Base-by-base conservation (phyloP, 2,329 filamentous ascomycete genomes). In the Cordyceps cateniannulata region DNA sequence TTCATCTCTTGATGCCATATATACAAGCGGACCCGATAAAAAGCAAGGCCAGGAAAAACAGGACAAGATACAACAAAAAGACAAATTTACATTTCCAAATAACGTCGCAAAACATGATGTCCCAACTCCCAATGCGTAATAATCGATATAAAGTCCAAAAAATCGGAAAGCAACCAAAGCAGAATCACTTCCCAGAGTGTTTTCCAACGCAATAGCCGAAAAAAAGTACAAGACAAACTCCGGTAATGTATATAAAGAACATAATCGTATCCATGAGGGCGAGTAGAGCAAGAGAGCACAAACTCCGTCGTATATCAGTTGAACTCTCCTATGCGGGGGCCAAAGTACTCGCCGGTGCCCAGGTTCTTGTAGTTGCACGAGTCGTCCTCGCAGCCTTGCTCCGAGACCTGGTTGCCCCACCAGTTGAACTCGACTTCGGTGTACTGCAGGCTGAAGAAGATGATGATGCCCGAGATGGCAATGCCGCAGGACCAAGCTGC, bases 361-460 rank as follows among this genome's bases (percentile, higher is more conserved):
- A 79, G 66, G 6, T 65, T 67, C 62, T 72, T 69, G 54, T 75
- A 67, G 12, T 70, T 69, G 62, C 77, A 80, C 3, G 75, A 70
- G 18, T 68, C 65, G 60, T 71, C 74, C 65, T 80, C 78, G 45
- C 77, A 78, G 32, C 77, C 78, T 56, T 72, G 64, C 18, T 72
- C 70, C 4, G 74, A 69, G 8, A 76, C 70, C 20, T 65, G 69
- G 65, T 81, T 81, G 38, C 79, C 79, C 79, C 79, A 81, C 79
- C 79, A 82, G 9, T 75, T 64, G 49, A 81, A 66, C 25, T 74
- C 67, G 4, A 74, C 69, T 5, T 72, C 72, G n/a, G 73, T 72
- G 64, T 75, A 79, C 64, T 81, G 75, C 18, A 83, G 69, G 16
- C 76, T 72, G 65, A 83, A 84, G 73, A 83, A 81, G 63, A 83